phyloP scores from a whole-genome alignment of 1,284 basidiomycete species.

The Cryptococcus depauperatus region DNA sequence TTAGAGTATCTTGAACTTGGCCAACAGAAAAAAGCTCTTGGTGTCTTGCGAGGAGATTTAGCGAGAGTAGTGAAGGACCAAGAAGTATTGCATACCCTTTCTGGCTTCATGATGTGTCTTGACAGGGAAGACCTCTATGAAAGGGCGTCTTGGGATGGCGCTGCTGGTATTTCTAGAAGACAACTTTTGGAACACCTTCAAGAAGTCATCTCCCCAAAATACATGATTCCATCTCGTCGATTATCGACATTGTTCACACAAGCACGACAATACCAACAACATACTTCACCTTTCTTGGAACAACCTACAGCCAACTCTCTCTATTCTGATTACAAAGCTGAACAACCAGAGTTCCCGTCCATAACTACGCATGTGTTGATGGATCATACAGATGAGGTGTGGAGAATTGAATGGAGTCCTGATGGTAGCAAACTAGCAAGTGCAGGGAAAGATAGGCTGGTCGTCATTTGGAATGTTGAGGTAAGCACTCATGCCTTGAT shows the following conservation, averaged over 20 bases:
- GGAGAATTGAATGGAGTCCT: slow-evolving; percentile 92
- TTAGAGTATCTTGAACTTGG: slow-evolving; percentile 82
- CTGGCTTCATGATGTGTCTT: slow-evolving; percentile 84
- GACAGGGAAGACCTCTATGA: slow-evolving; percentile 73
- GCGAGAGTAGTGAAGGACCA: slow-evolving; percentile 68
- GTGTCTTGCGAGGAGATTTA: slow-evolving; percentile 77
- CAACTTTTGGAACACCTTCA: slow-evolving; percentile 72
- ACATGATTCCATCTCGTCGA: slow-evolving; percentile 87
- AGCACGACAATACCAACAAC: slow-evolving; percentile 69
- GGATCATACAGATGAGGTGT: slow-evolving; percentile 87
- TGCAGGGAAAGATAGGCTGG: slow-evolving; percentile 75
- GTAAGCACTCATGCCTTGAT: too few relatives aligned
- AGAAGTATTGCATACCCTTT: slow-evolving; percentile 71
- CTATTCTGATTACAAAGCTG: slow-evolving; percentile 76
- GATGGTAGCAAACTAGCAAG: slow-evolving; percentile 77
- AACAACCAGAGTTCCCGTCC: slow-evolving; percentile 71
- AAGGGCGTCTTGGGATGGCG: slow-evolving; percentile 83
- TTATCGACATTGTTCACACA: slow-evolving; percentile 79
- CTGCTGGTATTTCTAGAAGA: slow-evolving; percentile 65
- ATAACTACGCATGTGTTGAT: slow-evolving; percentile 73
- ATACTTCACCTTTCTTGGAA: slow-evolving; percentile 73
- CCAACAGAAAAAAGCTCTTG: slow-evolving; percentile 72
- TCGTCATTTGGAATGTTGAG: slow-evolving; percentile 82
- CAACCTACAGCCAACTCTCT: slow-evolving; percentile 58
- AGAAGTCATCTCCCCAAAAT: slow-evolving; percentile 75